Base-by-base conservation (phyloP, 306 rosid genomes). In the Trifolium dubium region DNA sequence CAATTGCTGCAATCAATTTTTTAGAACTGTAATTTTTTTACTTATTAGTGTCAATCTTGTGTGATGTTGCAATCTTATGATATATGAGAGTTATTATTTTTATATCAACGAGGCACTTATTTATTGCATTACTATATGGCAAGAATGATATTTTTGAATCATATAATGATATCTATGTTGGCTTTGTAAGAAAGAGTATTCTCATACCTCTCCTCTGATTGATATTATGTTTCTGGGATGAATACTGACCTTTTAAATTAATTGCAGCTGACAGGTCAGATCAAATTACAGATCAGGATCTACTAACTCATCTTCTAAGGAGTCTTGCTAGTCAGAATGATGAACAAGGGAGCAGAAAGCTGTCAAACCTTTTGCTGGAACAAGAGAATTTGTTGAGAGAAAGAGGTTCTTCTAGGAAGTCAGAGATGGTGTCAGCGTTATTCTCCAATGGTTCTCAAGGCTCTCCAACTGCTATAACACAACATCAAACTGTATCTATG, bases 211-310 rank as follows among this genome's bases (percentile, higher is more conserved):
- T 69, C 47, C 67, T 78, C 64, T 76, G 53, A 44, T 18, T 69
- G 19, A 64, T 77, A 55, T 60, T 39, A 29, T 43, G 65, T 71
- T 65, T 34, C 49, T 68, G 67, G 60, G 73, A 61, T 69, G 73
- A 71, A 65, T 78, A 31, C 39, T 66, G 76, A 82, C 61, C 1
- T 70, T 67, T 85, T 79, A 61, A 46, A 40, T 79, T 79, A 73
- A 81, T 77, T 81, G 80, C 35, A 90, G 96, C 92, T 80, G 87
- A 82, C 76, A 86, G 84, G 77, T 86, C 92, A 66, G 87, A 89
- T 77, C 92, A 89, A 78, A 80, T 86, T 15, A 85, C 92, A 7
- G 93, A 93, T 63, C 97, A 86, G 79, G 90, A 93, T 88, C 75
- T 93, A 58, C 77, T 90, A 35, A 60, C 97, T 71, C 92, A 93